Conservation (phyloP, 805 yeast genomes). For the Candida multigemmis region DNA sequence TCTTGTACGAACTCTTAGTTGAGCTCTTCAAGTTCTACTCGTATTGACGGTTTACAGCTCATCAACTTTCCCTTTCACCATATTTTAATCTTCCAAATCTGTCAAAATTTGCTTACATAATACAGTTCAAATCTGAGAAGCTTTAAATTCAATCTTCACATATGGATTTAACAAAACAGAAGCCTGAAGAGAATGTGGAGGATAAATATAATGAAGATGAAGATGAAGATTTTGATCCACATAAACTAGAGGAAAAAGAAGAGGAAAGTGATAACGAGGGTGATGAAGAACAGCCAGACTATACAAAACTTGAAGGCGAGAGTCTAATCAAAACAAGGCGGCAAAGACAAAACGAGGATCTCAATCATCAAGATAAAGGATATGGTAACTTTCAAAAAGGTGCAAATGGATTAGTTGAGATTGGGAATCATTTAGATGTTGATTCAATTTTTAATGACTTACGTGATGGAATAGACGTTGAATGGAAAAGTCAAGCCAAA, state of each 20-base stretch:
- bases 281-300: constrained; percentile 27
- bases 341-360: too few species aligned
- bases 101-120: too few species aligned
- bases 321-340: too few species aligned
- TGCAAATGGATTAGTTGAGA: constrained; percentile 3
- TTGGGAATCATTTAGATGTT: constrained; percentile 14
- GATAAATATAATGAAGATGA: constrained; percentile 18
- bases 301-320: constrained; percentile 32
- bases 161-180: constrained; percentile 1
- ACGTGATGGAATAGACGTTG: constrained; percentile 8
- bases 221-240: constrained; percentile 23
- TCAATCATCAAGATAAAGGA: too few species aligned
- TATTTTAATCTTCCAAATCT: too few species aligned
- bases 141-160: too few species aligned
- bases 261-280: constrained; percentile 19
- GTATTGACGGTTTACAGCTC: too few species aligned
- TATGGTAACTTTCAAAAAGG: too few species aligned
- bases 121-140: too few species aligned
- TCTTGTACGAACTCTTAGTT: too few species aligned
- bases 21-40: too few species aligned
- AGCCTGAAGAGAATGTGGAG: constrained; percentile 10
- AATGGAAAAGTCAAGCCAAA: constrained; percentile 6
- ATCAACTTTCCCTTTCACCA: too few species aligned
- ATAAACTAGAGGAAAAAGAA: constrained; percentile 7
- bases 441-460: constrained; percentile 22